phyloP scores from a whole-genome alignment of 1,284 basidiomycete species.

The Psilocybe mexicana region DNA sequence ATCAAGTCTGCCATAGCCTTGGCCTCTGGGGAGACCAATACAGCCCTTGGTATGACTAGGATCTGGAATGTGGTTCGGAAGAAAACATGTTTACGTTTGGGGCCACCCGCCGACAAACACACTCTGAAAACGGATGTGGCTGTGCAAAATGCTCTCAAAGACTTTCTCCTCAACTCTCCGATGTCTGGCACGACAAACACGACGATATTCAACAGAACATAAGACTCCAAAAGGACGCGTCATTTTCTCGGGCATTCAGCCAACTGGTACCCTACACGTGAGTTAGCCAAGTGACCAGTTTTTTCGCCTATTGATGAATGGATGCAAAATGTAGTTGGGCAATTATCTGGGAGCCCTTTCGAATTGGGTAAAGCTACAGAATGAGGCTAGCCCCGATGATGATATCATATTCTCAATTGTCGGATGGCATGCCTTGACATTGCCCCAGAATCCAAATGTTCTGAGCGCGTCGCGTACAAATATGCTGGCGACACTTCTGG shows the following conservation, averaged over 20 bases:
- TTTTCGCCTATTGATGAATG: neutral
- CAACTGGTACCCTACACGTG: slow-evolving; percentile 86
- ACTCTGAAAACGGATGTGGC: slow-evolving; percentile 23
- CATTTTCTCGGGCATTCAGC: slow-evolving; percentile 83
- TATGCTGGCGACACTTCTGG: slow-evolving; percentile 83
- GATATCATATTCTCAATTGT: slow-evolving; percentile 85
- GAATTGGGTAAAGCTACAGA: slow-evolving; percentile 86
- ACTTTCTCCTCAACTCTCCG: slow-evolving; percentile 8
- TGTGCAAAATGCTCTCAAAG: slow-evolving; percentile 22
- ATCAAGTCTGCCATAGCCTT: slow-evolving; percentile 20
- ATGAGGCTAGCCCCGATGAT: slow-evolving; percentile 57
- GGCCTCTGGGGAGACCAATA: slow-evolving; percentile 10
- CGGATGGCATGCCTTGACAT: slow-evolving; percentile 89
- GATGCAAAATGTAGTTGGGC: slow-evolving; percentile 62
- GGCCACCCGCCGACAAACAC: slow-evolving; percentile 5
- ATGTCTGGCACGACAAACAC: slow-evolving; percentile 16
- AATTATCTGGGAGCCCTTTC: slow-evolving; percentile 91
- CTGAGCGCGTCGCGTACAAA: slow-evolving; percentile 69
- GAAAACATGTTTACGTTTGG: slow-evolving; percentile 21
- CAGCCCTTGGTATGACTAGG: slow-evolving; percentile 3
- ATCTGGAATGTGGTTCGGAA: slow-evolving; percentile 15
- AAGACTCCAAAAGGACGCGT: slow-evolving; percentile 31
- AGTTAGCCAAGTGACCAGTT: slow-evolving; percentile 19
- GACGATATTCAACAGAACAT: slow-evolving; percentile 7
- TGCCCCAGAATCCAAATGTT: slow-evolving; percentile 80